Evolutionary conservation across 805 yeast species (phyloP).

Genomic region (Saccharomycopsis olivae): DNA sequence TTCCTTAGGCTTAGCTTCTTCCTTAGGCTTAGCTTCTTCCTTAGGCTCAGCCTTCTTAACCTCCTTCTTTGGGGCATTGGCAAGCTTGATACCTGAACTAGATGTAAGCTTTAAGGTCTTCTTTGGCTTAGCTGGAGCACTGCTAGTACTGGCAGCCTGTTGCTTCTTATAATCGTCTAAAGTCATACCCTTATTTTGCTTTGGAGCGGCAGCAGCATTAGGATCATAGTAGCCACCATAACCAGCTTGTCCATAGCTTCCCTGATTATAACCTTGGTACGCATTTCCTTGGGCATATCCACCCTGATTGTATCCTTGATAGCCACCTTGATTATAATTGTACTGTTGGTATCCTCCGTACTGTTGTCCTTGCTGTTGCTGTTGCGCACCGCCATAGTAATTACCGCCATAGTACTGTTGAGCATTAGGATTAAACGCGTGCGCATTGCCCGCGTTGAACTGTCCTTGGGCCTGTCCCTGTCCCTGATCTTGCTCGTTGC

Average conservation of each 20-base stretch:
- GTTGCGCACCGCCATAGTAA: conserved; percentile 3
- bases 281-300: conserved; percentile 3
- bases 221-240: conserved; percentile 20
- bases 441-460: conserved; percentile 9
- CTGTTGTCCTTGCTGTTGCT: conserved; percentile 5
- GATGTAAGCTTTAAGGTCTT: conserved; percentile 57
- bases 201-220: conserved; percentile 18
- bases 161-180: conserved; percentile 76
- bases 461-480: conserved; percentile 3
- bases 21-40: conserved; percentile 18
- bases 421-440: conserved; percentile 10
- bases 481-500: conserved; percentile 1
- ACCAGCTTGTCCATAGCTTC: conserved; percentile 18
- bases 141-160: conserved; percentile 28
- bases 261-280: not conserved
- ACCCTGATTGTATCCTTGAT: conserved; percentile 20
- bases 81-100: conserved; percentile 55
- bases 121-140: conserved; percentile 42
- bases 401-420: conserved; percentile 4
- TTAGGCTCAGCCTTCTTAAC: conserved; percentile 24
- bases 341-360: conserved; percentile 15
- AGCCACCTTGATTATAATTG: conserved; percentile 10
- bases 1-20: conserved; percentile 20
- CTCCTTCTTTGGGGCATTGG: conserved; percentile 34
- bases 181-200: conserved; percentile 53